A percentile compares a stretch with the other conserved stretches of the same genome.
Conservation (phyloP, 2,329 filamentous ascomycete species). For the Tolypocladium sp. region DNA sequence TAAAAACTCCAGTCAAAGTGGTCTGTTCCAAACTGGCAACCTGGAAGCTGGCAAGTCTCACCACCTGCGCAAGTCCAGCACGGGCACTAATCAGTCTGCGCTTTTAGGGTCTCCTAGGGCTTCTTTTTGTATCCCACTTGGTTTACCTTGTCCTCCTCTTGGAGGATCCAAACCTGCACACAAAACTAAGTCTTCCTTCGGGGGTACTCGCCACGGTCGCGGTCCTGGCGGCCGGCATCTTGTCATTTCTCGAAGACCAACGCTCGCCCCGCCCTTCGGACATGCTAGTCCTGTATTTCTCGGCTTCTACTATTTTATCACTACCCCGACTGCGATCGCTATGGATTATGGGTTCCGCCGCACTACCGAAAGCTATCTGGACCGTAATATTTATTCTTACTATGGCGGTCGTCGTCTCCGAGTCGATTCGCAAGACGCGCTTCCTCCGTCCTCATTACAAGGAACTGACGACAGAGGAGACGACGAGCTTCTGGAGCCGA, state of each 20-base stretch:
- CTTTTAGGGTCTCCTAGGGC: neutral
- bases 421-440: neutral
- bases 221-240: neutral
- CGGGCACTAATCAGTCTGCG: neutral
- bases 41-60: neutral
- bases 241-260: neutral
- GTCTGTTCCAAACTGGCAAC: neutral
- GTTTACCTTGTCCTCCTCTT: neutral
- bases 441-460: neutral
- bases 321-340: neutral
- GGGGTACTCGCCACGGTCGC: neutral
- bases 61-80: neutral
- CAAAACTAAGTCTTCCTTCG: neutral
- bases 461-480: neutral
- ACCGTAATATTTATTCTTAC: neutral
- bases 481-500: neutral
- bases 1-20: neutral
- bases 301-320: neutral
- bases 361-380: neutral
- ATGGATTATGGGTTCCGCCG: neutral
- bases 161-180: neutral
- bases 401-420: neutral
- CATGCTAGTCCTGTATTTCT: neutral
- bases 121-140: neutral
- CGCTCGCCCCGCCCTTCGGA: neutral